Conservation (phyloP, 2,329 filamentous ascomycete species). For the Fusarium sp. region DNA sequence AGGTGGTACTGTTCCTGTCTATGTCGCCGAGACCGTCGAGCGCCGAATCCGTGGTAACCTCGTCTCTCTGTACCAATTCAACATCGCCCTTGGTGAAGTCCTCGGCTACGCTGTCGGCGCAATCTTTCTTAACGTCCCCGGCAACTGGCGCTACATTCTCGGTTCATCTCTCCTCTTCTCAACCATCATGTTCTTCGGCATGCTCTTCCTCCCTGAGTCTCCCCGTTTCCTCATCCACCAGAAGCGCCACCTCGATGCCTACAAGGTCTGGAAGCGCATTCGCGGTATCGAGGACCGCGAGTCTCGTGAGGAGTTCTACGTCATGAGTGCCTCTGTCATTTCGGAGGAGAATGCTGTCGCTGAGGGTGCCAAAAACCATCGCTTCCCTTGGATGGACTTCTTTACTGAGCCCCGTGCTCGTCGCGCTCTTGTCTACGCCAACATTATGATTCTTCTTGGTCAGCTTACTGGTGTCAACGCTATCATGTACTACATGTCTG, state of each 20-base stretch:
- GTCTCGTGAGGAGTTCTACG: constrained; percentile 74
- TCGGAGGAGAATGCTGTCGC: constrained; percentile 63
- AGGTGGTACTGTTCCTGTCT: constrained; percentile 78
- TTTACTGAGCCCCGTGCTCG: constrained; percentile 75
- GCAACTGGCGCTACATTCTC: constrained; percentile 79
- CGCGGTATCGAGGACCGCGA: constrained; percentile 67
- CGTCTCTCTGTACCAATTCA: constrained; percentile 79
- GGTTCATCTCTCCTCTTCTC: constrained; percentile 78
- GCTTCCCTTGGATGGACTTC: constrained; percentile 78
- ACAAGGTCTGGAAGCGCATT: constrained; percentile 77
- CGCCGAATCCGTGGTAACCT: constrained; percentile 74
- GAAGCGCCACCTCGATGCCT: constrained; percentile 55
- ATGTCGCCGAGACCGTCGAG: constrained; percentile 78
- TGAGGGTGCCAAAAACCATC: constrained; percentile 62
- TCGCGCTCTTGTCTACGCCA: constrained; percentile 72
- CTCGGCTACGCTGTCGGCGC: constrained; percentile 78
- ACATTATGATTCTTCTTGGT: constrained; percentile 75
- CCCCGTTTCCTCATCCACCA: constrained; percentile 78
- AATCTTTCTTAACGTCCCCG: constrained; percentile 75
- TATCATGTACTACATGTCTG: constrained; percentile 76
- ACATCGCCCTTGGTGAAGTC: constrained; percentile 79
- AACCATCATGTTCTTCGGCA: constrained; percentile 58
- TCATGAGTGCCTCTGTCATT: constrained; percentile 72
- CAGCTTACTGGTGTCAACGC: constrained; percentile 78
- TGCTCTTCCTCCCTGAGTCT: constrained; percentile 77